Conservation (phyloP, 176 grass and related monocot genomes). For the Oryza coarctata region DNA sequence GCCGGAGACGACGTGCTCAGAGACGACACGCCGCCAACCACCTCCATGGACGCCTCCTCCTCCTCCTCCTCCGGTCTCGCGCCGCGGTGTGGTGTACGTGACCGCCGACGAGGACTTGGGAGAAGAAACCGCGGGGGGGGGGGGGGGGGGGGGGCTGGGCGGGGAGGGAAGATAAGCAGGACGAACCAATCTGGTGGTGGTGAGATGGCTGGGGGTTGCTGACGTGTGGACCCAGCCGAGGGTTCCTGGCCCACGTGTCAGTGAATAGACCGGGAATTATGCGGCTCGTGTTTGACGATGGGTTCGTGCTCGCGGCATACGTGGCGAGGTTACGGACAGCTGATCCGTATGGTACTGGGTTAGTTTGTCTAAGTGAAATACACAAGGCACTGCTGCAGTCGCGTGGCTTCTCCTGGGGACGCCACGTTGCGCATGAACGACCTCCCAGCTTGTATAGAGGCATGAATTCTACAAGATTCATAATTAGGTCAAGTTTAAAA, state of each 20-base stretch:
- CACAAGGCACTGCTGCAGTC: no score
- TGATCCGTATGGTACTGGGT: background rate
- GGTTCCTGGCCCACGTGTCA: background rate
- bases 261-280: background rate
- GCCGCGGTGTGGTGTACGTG: background rate
- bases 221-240: background rate
- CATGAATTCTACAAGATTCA: background rate
- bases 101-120: background rate
- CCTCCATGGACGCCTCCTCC: conserved; percentile 48
- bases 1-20: conserved; percentile 25
- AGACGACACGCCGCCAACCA: conserved; percentile 48
- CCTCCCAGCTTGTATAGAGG: background rate
- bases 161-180: conserved; percentile 25
- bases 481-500: no score
- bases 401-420: background rate
- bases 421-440: background rate
- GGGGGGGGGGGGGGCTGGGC: no score
- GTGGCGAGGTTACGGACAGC: background rate
- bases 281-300: background rate
- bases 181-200: conserved; percentile 28
- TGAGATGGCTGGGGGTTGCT: background rate
- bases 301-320: background rate
- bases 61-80: background rate
- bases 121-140: conserved; percentile 34
- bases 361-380: background rate